Conservation (phyloP, 2,329 filamentous ascomycete genomes). For the Elsinoe australis region DNA sequence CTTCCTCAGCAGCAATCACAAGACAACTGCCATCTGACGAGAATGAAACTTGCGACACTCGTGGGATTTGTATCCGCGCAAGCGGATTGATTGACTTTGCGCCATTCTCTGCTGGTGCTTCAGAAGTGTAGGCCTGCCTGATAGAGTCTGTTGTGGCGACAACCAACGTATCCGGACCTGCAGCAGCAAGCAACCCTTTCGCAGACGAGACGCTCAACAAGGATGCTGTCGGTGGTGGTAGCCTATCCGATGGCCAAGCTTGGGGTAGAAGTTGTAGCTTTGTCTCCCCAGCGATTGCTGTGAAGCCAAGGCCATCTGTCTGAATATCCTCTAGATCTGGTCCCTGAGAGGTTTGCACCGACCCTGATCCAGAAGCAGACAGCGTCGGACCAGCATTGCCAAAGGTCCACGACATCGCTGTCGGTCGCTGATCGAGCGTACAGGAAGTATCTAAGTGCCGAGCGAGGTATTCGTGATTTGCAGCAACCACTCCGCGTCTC, state of each 20-base stretch:
- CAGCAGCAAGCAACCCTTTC: slow-evolving; percentile 77
- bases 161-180: slow-evolving; percentile 70
- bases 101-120: slow-evolving; percentile 49
- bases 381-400: slow-evolving; percentile 39
- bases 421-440: background rate
- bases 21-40: slow-evolving; percentile 82
- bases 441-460: no score
- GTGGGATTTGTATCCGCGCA: slow-evolving; percentile 62
- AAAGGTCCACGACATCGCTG: slow-evolving; percentile 58
- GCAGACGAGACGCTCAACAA: slow-evolving; percentile 75
- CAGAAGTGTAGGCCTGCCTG: slow-evolving; percentile 57
- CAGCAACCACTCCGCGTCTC: slow-evolving; percentile 4
- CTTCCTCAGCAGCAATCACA: slow-evolving; percentile 71
- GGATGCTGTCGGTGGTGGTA: slow-evolving; percentile 69
- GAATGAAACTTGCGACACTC: slow-evolving; percentile 82
- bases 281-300: slow-evolving; percentile 67
- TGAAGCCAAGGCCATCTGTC: slow-evolving; percentile 79
- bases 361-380: slow-evolving; percentile 30
- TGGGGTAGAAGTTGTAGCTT: slow-evolving; percentile 73
- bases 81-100: slow-evolving; percentile 65
- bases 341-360: slow-evolving; percentile 44
- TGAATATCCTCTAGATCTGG: slow-evolving; percentile 68
- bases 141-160: slow-evolving; percentile 70
- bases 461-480: background rate
- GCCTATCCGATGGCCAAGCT: slow-evolving; percentile 61